These are phyloP conservation scores for Pseudozyma sp. DNA, from an alignment of 1,284 basidiomycete genomes.

Conservation along the genomic window DNA sequence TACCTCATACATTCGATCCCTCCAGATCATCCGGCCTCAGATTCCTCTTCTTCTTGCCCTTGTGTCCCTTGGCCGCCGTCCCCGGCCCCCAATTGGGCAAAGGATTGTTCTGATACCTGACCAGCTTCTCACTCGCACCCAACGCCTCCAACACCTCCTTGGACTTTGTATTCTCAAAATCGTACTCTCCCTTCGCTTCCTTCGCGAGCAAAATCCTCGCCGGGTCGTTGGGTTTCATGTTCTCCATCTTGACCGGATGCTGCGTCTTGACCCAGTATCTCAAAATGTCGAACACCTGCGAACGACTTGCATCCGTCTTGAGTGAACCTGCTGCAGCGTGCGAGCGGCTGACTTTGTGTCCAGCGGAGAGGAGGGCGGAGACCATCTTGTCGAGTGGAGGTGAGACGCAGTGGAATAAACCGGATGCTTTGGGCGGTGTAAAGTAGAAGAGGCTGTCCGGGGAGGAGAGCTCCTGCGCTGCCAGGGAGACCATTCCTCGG, in stretches of 20 bases:
- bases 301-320: slow-evolving; percentile 84
- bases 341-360: slow-evolving; percentile 85
- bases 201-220: slow-evolving; percentile 76
- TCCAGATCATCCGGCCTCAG: slow-evolving; percentile 42
- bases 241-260: slow-evolving; percentile 81
- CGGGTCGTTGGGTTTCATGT: slow-evolving; percentile 74
- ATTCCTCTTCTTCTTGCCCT: slow-evolving; percentile 50
- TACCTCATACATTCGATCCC: neutral
- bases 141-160: slow-evolving; percentile 33
- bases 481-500: slow-evolving; percentile 93
- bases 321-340: slow-evolving; percentile 89
- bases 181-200: slow-evolving; percentile 58
- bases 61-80: slow-evolving; percentile 63
- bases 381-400: slow-evolving; percentile 70
- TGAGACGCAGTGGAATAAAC: slow-evolving; percentile 79
- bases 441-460: slow-evolving; percentile 83
- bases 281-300: slow-evolving; percentile 83
- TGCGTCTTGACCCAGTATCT: slow-evolving; percentile 79
- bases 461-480: slow-evolving; percentile 80
- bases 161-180: slow-evolving; percentile 43
- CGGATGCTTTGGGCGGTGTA: slow-evolving; percentile 82
- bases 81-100: slow-evolving; percentile 89
- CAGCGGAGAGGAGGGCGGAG: slow-evolving; percentile 87
- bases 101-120: slow-evolving; percentile 91
- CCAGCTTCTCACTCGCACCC: slow-evolving; percentile 31